Evolutionary conservation across 192 early-diverging fungal genomes (phyloP).

Genomic region (Pilobolus umbonatus): DNA sequence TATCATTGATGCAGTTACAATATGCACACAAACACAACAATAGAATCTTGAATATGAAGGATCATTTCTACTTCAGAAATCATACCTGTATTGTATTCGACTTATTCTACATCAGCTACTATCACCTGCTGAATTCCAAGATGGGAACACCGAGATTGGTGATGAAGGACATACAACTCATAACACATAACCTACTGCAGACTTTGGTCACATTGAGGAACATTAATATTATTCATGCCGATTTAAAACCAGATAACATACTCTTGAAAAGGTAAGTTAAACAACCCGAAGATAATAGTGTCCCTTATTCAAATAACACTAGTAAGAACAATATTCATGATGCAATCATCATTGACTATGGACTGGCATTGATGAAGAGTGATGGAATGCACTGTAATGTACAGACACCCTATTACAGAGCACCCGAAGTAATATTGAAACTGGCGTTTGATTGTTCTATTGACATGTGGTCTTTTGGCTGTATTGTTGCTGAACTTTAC

Average conservation of each 20-base stretch:
- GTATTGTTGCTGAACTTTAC: conserved; percentile 94
- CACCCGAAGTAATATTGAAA: conserved; percentile 92
- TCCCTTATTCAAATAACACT: not conserved
- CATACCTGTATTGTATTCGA: conserved; percentile 96
- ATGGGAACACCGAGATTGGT: conserved; percentile 88
- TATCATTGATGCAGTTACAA: conserved; percentile 1
- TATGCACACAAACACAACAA: conserved; percentile 83
- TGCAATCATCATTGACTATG: conserved; percentile 98
- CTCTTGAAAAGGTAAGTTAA: conserved; percentile 70
- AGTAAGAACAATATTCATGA: conserved; percentile 83
- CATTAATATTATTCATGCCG: conserved; percentile 91
- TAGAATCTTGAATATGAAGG: conserved; percentile 81
- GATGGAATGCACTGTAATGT: conserved; percentile 90
- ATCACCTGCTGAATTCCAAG: conserved; percentile 95
- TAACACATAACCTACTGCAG: conserved; percentile 88
- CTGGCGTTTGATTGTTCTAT: conserved; percentile 88
- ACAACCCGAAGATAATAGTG: not conserved
- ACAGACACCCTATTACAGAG: conserved; percentile 94
- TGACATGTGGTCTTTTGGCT: conserved; percentile 99
- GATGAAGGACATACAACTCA: conserved; percentile 84
- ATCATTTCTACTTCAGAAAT: conserved; percentile 86
- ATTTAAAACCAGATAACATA: conserved; percentile 98
- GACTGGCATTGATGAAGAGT: conserved; percentile 88
- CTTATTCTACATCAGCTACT: conserved; percentile 89
- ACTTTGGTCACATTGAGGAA: conserved; percentile 76